phyloP scores from a whole-genome alignment of 2,329 filamentous ascomycete species.

The Zymoseptoria crescenta region DNA sequence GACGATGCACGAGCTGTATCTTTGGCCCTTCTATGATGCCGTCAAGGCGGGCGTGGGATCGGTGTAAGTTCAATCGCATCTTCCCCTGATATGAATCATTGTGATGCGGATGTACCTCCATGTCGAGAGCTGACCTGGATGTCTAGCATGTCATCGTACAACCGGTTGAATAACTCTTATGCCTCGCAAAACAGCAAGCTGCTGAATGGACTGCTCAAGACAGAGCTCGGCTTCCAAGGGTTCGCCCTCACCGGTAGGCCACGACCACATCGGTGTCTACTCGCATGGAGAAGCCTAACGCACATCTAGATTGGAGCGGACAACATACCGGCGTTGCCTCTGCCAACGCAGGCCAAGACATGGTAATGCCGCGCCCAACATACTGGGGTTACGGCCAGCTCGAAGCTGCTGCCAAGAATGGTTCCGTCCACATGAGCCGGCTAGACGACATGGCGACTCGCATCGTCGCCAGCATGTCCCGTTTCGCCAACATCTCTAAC shows the following conservation, averaged over 20 bases:
- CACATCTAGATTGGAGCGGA: constrained; percentile 35
- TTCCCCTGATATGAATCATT: too few relatives aligned
- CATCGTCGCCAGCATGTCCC: constrained; percentile 24
- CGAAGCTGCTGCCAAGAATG: constrained; percentile 27
- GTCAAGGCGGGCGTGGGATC: constrained; percentile 42
- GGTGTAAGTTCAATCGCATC: constrained; percentile 2
- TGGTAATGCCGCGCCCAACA: constrained; percentile 24
- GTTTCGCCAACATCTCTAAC: constrained; percentile 13
- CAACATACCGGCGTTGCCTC: constrained; percentile 26
- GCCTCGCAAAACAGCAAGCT: constrained; percentile 57
- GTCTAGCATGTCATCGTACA: constrained; percentile 70
- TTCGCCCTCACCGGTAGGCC: constrained; percentile 33
- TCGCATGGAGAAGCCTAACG: not conserved
- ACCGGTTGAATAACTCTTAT: constrained; percentile 62
- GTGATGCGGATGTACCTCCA: not conserved
- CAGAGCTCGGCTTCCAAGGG: constrained; percentile 42
- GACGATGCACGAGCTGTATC: constrained; percentile 41
- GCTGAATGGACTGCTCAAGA: constrained; percentile 58
- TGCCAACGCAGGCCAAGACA: constrained; percentile 26
- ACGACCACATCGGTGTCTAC: not conserved
- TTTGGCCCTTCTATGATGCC: constrained; percentile 43
- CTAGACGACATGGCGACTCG: constrained; percentile 30
- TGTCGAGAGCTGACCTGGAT: not conserved
- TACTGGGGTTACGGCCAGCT: constrained; percentile 24
- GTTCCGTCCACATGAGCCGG: constrained; percentile 23